Percentiles rank a stretch among this genome's conserved stretches.
Evolutionary conservation across 2,329 filamentous ascomycete genomes (phyloP).

Genomic region (Ophiocordyceps polyrhachis-furcata): DNA sequence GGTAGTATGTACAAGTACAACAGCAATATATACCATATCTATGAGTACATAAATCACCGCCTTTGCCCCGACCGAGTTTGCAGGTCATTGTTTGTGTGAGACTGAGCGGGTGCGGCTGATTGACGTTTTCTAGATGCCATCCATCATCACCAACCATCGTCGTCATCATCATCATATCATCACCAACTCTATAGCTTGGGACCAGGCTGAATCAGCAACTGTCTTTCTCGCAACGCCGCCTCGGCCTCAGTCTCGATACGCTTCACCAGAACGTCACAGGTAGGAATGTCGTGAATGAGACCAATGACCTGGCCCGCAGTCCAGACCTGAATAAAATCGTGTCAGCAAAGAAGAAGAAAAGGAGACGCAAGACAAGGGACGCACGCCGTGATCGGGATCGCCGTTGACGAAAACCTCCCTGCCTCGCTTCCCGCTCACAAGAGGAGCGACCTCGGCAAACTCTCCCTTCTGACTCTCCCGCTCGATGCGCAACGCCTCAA

Average conservation of each 20-base stretch:
- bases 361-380: constrained; percentile 15
- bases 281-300: constrained; percentile 67
- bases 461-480: constrained; percentile 65
- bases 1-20: no score
- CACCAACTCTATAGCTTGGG: constrained; percentile 42
- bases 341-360: constrained; percentile 3
- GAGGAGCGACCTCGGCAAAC: constrained; percentile 73
- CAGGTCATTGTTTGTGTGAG: no score
- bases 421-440: constrained; percentile 78
- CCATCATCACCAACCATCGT: no score
- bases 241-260: constrained; percentile 66
- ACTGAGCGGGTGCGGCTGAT: no score
- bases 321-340: constrained; percentile 55
- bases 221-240: constrained; percentile 40
- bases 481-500: constrained; percentile 68
- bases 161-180: neutral
- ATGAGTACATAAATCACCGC: no score
- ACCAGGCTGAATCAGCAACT: constrained; percentile 32
- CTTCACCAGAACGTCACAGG: constrained; percentile 47
- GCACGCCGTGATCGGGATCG: constrained; percentile 74
- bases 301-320: constrained; percentile 93
- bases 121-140: no score
- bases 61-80: no score
- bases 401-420: constrained; percentile 84
- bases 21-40: no score